These are phyloP conservation scores for Talaromyces islandicus DNA, from an alignment of 2,329 filamentous ascomycete genomes.

Conservation along the genomic window DNA sequence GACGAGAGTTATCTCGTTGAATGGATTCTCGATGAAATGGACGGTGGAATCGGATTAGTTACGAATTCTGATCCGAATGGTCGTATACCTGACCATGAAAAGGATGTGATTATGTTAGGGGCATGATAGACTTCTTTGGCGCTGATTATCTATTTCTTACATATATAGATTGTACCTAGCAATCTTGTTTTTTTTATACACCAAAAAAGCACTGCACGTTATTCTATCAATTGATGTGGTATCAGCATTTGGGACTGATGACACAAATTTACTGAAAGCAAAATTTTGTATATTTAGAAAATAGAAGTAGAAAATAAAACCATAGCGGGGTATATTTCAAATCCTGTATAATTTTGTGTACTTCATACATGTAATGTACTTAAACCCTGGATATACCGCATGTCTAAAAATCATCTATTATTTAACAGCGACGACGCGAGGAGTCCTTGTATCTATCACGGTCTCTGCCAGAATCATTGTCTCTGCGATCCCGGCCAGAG, in stretches of 20 bases:
- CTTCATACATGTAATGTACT: too few species aligned
- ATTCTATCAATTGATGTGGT: background rate
- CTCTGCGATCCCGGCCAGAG: constrained; percentile 19
- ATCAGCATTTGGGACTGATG: background rate
- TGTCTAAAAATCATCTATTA: background rate
- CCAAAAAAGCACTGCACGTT: background rate
- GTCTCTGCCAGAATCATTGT: constrained; percentile 15
- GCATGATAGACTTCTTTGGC: constrained; percentile 17
- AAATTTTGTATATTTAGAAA: background rate
- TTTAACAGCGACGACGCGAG: background rate
- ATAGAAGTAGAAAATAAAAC: background rate
- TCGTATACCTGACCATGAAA: constrained; percentile 22
- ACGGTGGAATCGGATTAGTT: constrained; percentile 52
- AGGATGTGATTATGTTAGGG: constrained; percentile 36
- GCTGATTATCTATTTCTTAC: constrained; percentile 1
- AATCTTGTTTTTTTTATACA: background rate
- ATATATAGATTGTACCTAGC: constrained; percentile 1
- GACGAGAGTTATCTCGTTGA: constrained; percentile 94
- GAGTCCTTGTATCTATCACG: constrained; percentile 24
- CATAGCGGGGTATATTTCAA: background rate
- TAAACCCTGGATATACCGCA: background rate
- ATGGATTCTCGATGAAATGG: constrained; percentile 92
- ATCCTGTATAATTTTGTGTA: background rate
- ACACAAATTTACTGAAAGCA: background rate
- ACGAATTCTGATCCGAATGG: constrained; percentile 11